Evolutionary conservation across 371 early-diverging fungal genomes (phyloP).

Genomic region (Syncephalastrum contaminatum): DNA sequence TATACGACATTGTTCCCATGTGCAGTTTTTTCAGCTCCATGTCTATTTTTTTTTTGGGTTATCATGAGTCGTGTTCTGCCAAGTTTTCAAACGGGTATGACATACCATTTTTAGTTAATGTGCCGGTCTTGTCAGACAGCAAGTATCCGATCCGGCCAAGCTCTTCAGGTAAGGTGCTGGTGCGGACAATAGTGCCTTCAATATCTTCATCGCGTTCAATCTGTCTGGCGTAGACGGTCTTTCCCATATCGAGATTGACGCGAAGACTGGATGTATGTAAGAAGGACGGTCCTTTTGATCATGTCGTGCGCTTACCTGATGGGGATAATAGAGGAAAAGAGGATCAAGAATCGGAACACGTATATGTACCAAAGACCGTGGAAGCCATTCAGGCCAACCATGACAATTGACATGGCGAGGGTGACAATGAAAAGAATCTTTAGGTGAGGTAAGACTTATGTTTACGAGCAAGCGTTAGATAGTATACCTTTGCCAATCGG

Average conservation of each 20-base stretch:
- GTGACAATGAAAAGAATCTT: conserved; percentile 88
- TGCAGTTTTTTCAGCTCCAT: conserved; percentile 99
- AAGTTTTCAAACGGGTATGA: neutral
- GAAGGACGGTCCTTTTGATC: neutral
- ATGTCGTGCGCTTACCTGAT: conserved; percentile 62
- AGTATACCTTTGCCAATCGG: conserved; percentile 80
- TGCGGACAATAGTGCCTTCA: conserved; percentile 89
- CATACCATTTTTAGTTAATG: conserved; percentile 96
- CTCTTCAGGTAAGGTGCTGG: conserved; percentile 98
- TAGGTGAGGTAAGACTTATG: neutral
- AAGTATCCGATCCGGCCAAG: conserved; percentile 97
- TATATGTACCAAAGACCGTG: conserved; percentile 89
- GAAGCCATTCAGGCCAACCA: conserved; percentile 93
- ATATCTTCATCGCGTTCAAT: conserved; percentile 86
- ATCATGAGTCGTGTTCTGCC: neutral
- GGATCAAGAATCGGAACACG: conserved; percentile 92
- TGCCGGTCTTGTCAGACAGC: conserved; percentile 99
- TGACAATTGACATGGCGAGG: conserved; percentile 74
- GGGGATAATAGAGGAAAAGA: conserved; percentile 98
- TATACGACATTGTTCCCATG: conserved; percentile 96
- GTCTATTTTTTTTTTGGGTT: conserved; percentile 44
- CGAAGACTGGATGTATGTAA: conserved; percentile 61
- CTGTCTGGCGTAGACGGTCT: conserved; percentile 85
- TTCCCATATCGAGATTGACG: conserved; percentile 98
- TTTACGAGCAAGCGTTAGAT: conserved; percentile 13